Base-by-base conservation (phyloP, 345 rosid species). In the Pugionium dolabratum region DNA sequence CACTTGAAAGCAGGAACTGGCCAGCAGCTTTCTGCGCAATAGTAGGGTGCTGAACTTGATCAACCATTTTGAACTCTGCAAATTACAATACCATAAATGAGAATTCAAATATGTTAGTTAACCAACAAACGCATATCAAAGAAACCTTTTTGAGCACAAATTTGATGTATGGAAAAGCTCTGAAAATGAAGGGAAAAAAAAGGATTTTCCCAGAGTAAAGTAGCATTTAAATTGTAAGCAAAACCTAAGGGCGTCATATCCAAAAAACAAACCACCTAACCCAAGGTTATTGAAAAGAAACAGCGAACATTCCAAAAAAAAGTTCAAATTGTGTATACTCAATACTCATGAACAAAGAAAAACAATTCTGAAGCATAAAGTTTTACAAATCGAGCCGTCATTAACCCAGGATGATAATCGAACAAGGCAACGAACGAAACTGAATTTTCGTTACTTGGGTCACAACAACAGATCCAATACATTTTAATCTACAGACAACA, bases 21-120 rank as follows among this genome's bases (percentile, higher is more conserved):
- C 93, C 88, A 57, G 86, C 75, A 54, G 79, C 79, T 84, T 91
- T 88, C 73, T 86, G 93, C 73, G 84, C 67, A 28, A 91, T 70
- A 7, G 78, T 64, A 1, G 93, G 93, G 71, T 85, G 87, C 71
- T 80, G 89, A 18, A 18, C 18, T 18, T 18, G 18, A 18, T 18
- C 18, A 18, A 18, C 18, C 18, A 18, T 18, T 18, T 18, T 18
- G 52, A 69, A 66, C 59, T 80, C 95, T 87, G 81, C 64, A 62
- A 43, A 26, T 56, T 9, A 33, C 6, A 44, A 25, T 33, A 50
- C 30, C 44, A 63, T 1, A 2, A 43, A 25, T 26, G 36, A 35
- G 11, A 53, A 69, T 11, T 41, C 32, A 49, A 7, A 48, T 3
- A 1, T 3, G 1, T 7, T 2, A 37, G 36, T 4, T 41, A 4